These are phyloP conservation scores for Candida stauntonica DNA, from an alignment of 805 yeast species.

Conservation along the genomic window DNA sequence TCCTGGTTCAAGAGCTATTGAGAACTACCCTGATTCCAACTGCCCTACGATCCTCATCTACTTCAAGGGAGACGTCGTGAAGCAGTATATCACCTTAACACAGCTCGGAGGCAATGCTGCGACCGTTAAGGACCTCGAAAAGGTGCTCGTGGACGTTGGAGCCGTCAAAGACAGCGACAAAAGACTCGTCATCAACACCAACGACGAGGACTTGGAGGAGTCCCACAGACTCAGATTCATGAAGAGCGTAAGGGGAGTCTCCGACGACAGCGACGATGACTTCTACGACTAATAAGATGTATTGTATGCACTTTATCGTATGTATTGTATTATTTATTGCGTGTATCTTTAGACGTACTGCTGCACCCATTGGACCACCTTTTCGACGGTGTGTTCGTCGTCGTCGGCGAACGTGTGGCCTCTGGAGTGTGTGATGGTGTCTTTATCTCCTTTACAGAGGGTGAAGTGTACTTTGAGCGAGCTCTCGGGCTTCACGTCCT, in stretches of 20 bases:
- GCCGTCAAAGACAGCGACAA: constrained; percentile 66
- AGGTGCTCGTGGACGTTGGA: constrained; percentile 58
- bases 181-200: constrained; percentile 56
- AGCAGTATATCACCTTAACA: constrained; percentile 76
- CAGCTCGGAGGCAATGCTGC: constrained; percentile 84
- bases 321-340: neutral
- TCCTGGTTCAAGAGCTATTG: constrained; percentile 86
- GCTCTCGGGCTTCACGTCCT: constrained; percentile 7
- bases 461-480: constrained; percentile 4
- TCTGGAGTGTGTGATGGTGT: constrained; percentile 2
- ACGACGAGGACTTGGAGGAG: constrained; percentile 57
- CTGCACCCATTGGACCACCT: constrained; percentile 11
- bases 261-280: constrained; percentile 39
- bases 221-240: constrained; percentile 49
- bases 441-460: constrained; percentile 1
- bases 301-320: too few species aligned
- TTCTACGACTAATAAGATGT: constrained; percentile 44
- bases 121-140: constrained; percentile 63
- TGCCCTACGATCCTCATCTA: constrained; percentile 90
- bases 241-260: constrained; percentile 45
- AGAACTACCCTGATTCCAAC: constrained; percentile 83
- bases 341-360: neutral
- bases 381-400: constrained; percentile 2
- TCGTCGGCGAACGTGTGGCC: constrained; percentile 17
- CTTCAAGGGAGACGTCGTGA: constrained; percentile 69